Conservation (phyloP, 1,139 yeast genomes). For the Kurtzmaniella natalensis region DNA sequence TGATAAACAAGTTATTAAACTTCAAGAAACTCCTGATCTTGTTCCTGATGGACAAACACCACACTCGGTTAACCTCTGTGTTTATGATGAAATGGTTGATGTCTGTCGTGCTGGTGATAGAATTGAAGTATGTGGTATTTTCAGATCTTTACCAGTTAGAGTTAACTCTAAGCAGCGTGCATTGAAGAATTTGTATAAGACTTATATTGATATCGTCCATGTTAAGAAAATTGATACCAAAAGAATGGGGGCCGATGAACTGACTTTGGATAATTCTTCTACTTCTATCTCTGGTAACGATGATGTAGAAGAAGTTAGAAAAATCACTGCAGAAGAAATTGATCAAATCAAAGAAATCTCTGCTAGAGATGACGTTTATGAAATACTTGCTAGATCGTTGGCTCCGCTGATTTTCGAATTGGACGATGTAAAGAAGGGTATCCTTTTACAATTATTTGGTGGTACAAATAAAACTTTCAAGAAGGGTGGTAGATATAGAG, state of each 20-base stretch:
- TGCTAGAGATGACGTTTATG: slow-evolving; percentile 74
- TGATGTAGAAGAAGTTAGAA: slow-evolving; percentile 74
- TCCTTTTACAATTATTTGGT: slow-evolving; percentile 86
- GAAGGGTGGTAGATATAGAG: slow-evolving; percentile 94
- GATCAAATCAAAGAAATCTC: slow-evolving; percentile 58
- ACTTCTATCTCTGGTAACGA: background rate
- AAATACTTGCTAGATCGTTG: slow-evolving; percentile 80
- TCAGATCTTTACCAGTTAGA: slow-evolving; percentile 87
- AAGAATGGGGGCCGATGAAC: slow-evolving; percentile 74
- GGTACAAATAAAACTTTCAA: slow-evolving; percentile 87
- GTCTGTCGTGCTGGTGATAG: slow-evolving; percentile 96
- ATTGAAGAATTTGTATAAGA: slow-evolving; percentile 78
- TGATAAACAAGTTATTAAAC: slow-evolving; percentile 87
- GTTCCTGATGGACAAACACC: slow-evolving; percentile 99
- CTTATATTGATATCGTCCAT: slow-evolving; percentile 92
- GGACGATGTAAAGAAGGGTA: slow-evolving; percentile 96
- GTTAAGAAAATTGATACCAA: slow-evolving; percentile 80
- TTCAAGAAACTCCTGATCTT: slow-evolving; percentile 95
- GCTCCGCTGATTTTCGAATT: slow-evolving; percentile 96
- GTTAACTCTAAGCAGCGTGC: slow-evolving; percentile 84
- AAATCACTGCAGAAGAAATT: slow-evolving; percentile 65
- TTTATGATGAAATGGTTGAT: slow-evolving; percentile 94
- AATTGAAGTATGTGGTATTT: slow-evolving; percentile 91
- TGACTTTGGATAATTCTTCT: slow-evolving; percentile 40
- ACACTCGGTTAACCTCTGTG: slow-evolving; percentile 89